Conservation (phyloP, 2,329 filamentous ascomycete genomes). For the Botrytis galanthina region DNA sequence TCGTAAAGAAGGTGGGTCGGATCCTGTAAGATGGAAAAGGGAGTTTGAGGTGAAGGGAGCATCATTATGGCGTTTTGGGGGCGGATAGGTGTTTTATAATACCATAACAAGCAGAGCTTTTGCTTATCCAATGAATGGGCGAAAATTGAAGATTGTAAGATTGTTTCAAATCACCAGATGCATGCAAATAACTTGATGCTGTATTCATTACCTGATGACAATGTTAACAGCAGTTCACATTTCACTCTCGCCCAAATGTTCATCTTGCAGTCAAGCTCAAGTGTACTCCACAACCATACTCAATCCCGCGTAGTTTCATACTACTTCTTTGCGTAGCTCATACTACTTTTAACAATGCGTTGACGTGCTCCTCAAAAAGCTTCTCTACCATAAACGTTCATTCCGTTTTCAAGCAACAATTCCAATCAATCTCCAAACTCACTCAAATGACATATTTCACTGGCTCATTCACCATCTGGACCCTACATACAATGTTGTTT, state of each 20-base stretch:
- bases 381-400: background rate
- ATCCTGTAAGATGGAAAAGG: background rate
- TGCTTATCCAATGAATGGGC: background rate
- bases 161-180: background rate
- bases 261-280: background rate
- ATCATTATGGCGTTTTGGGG: background rate
- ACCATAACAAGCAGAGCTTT: background rate
- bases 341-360: background rate
- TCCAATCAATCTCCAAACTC: background rate
- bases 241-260: background rate
- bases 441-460: background rate
- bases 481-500: background rate
- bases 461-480: conserved; percentile 4
- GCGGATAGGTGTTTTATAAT: background rate
- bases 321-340: too few species aligned
- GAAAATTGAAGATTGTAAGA: background rate
- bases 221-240: background rate
- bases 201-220: background rate
- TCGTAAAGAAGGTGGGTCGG: background rate
- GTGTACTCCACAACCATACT: background rate
- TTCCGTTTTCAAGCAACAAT: background rate
- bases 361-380: background rate
- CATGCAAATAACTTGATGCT: background rate
- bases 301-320: background rate
- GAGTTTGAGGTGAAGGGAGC: background rate